A percentile compares a stretch with the other conserved stretches of the same genome.
Evolutionary conservation across 352 stramenopile species (phyloP).

Genomic region (Thalassiosira allenii): DNA sequence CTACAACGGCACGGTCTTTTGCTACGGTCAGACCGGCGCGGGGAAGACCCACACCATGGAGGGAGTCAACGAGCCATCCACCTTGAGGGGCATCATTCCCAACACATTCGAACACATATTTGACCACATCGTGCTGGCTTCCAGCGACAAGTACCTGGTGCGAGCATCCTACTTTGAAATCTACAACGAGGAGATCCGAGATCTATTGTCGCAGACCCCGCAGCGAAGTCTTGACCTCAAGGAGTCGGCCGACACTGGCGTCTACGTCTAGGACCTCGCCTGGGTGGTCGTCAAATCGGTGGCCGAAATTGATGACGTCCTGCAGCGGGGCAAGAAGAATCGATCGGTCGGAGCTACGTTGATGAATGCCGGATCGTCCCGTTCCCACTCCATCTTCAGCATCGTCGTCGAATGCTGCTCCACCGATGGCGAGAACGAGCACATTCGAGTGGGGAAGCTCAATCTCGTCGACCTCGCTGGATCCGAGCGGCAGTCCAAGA

Average conservation of each 20-base stretch:
- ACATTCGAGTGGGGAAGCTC: constrained; percentile 95
- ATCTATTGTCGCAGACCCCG: constrained; percentile 90
- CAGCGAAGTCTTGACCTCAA: constrained; percentile 92
- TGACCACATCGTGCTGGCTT: constrained; percentile 90
- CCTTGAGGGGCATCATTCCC: constrained; percentile 94
- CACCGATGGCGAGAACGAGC: constrained; percentile 84
- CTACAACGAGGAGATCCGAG: constrained; percentile 98
- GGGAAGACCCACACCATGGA: constrained; percentile 88
- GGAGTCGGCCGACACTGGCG: constrained; percentile 92
- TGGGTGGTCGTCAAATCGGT: constrained; percentile 72
- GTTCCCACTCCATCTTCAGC: constrained; percentile 97
- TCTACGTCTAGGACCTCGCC: constrained; percentile 96
- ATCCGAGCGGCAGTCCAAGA: constrained; percentile 93
- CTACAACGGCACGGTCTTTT: constrained; percentile 97
- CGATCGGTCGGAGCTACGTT: constrained; percentile 93
- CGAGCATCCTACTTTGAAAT: constrained; percentile 96
- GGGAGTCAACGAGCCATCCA: constrained; percentile 89
- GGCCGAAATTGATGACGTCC: constrained; percentile 91
- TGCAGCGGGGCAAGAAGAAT: constrained; percentile 93
- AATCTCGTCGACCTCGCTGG: constrained; percentile 96
- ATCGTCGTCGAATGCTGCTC: constrained; percentile 94
- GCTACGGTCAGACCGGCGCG: constrained; percentile 91
- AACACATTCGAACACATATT: constrained; percentile 96
- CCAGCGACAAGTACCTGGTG: constrained; percentile 94
- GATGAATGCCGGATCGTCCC: constrained; percentile 96